These are phyloP conservation scores for Fusarium guadeloupense DNA, from an alignment of 2,329 filamentous ascomycete species.

Conservation along the genomic window DNA sequence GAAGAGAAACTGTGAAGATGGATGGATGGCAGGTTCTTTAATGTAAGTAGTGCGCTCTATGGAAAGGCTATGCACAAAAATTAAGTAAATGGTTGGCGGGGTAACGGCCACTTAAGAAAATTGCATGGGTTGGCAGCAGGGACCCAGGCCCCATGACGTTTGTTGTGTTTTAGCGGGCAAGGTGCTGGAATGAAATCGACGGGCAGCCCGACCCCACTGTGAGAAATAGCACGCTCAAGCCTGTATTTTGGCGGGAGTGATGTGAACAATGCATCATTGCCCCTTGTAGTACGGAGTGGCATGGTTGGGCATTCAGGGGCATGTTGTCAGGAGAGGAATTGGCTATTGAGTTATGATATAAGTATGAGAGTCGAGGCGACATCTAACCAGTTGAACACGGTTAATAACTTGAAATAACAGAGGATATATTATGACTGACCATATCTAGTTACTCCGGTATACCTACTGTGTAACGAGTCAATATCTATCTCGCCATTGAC, in stretches of 20 bases:
- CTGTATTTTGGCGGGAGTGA: slow-evolving; percentile 5
- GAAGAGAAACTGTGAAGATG: slow-evolving; percentile 12
- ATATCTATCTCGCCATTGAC: too few species aligned
- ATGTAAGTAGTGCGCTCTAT: slow-evolving; percentile 21
- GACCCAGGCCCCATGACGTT: slow-evolving; percentile 1
- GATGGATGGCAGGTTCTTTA: slow-evolving; percentile 21
- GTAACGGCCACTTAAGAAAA: slow-evolving; percentile 39
- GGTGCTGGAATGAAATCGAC: slow-evolving; percentile 21
- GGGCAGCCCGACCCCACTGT: slow-evolving; percentile 10
- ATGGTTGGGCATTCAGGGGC: slow-evolving; percentile 6
- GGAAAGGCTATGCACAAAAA: slow-evolving; percentile 26
- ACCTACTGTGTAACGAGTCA: too few species aligned
- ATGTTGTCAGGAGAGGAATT: not conserved
- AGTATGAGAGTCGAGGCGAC: not conserved
- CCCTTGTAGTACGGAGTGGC: slow-evolving; percentile 38
- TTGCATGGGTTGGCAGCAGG: slow-evolving; percentile 13
- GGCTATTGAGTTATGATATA: slow-evolving; percentile 9
- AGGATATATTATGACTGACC: not conserved
- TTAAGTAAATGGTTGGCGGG: slow-evolving; percentile 41
- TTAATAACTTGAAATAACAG: slow-evolving; percentile 3
- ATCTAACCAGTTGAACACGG: slow-evolving; percentile 4
- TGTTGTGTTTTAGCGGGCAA: slow-evolving; percentile 17
- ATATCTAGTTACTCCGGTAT: not conserved
- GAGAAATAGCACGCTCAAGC: slow-evolving; percentile 28
- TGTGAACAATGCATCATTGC: slow-evolving; percentile 40